Base-by-base conservation (phyloP, 2,329 filamentous ascomycete species). In the Fusarium nisikadoi region DNA sequence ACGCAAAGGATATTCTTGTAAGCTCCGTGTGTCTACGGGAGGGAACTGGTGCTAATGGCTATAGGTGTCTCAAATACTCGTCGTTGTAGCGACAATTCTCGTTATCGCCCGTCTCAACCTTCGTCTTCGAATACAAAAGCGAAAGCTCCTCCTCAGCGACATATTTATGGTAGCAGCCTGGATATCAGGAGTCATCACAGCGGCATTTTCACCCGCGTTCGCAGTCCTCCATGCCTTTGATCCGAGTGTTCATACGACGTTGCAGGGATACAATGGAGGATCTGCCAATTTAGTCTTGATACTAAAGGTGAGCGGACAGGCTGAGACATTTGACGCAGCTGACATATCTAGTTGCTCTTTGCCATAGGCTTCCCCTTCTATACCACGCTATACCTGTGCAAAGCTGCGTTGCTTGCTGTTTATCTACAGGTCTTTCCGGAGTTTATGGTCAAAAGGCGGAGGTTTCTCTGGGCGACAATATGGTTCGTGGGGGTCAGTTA, bases 341-440 rank as follows among this genome's bases (percentile, higher is more conserved):
- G 5, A 70, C 41, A 1, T 4, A 0, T 14, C 17, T 20, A 76
- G 72, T 31, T 76, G 10, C 67, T 75, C 0, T 76, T 71, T 6
- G 59, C 47, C 6, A 39, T 29, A 9, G 63, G 52, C 0, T 67
- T 76, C 9, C 74, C 74, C 0, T 76, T 75, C 9, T 76, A 72
- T 13, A 74, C 74, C 1, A 76, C 74, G 0, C 54, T 76, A 5
- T 76, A 76, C n/a, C 23, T 76, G 0, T 75, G 68, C 29, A 76
- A 75, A 6, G 74, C 72, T 19, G 74, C 70, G 2, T 56, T 76
- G 0, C 43, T 75, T 3, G 65, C 70, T 0, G 70, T 73, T 0
- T 75, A 73, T 16, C 8, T 71, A 3, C 72, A 75, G 8, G 65
- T 50, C 0, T 74, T 74, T 6, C 71, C 65, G 0, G 35, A 61